Conservation (phyloP, 73 alveolate genomes). For the Paramecium biaurelia region DNA sequence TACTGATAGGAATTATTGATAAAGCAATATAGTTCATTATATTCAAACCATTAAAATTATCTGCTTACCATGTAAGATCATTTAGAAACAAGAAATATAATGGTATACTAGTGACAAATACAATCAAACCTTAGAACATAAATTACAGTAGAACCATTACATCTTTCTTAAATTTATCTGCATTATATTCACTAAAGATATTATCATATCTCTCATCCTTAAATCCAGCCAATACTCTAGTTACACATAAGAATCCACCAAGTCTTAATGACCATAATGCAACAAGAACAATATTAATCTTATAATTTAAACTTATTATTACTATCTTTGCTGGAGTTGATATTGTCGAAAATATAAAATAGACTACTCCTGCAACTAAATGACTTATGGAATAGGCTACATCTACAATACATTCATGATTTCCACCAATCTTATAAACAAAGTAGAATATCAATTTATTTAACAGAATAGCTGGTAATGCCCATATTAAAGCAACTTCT, state of each 20-base stretch:
- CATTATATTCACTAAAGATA: not conserved
- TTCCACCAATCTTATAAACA: not conserved
- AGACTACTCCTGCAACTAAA: conserved; percentile 33
- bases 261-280: conserved; percentile 25
- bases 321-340: not conserved
- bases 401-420: conserved; percentile 34
- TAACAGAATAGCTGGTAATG: not conserved
- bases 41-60: not conserved
- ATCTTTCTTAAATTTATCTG: not conserved
- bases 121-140: not conserved
- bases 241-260: not conserved
- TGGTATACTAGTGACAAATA: not conserved
- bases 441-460: not conserved
- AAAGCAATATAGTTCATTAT: not conserved
- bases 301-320: not conserved
- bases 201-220: conserved; percentile 3
- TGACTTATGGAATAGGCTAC: conserved; percentile 32
- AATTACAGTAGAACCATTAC: not conserved
- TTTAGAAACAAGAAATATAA: not conserved
- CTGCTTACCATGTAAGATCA: not conserved
- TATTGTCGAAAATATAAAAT: not conserved
- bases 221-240: not conserved
- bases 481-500: not conserved
- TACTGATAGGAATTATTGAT: not conserved
- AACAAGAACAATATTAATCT: not conserved